Evolutionary conservation across 768 basidiomycete species (phyloP), one percentile per base, ranked within the genome.

Genomic region (Boletus sp.): DNA sequence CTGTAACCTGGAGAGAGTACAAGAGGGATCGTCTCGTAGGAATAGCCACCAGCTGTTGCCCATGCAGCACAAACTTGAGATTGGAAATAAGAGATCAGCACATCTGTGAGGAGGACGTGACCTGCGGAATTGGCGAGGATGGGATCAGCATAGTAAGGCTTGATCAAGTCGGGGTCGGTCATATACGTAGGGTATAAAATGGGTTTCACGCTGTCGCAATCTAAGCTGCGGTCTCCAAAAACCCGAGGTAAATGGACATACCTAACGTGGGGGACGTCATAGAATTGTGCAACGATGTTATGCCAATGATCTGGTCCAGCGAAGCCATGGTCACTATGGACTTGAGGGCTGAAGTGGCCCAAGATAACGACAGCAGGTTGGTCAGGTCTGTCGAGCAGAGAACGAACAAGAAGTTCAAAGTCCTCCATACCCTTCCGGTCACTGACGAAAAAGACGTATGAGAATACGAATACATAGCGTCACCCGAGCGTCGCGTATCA

Each of bases 251-350:
- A 42, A 25, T 5, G 9, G 14, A 25, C 75, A 39, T 43, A 83
- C 84, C 81, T 84, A 64, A 99, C 76, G 68, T 98, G 92, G 0
- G 96, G 95, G 27, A 98, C 83, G 67, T 99, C 97, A 75, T 99
- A 99, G 75, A 93, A 98, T 67, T 95, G 93, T 2, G 97, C 91
- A 1, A 98, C 94, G 53, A 88, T 74, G 59, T 80, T 86, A 70
- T 99, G 96, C 78, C 84, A 85, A 63, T 92, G 83, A 66, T 97
- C 95, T 1, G 95, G 89, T 2, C 96, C 95, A 4, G 84, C 84
- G 65, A 90, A 97, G 2, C 94, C 95, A 63, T 91, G 76, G 21
- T 79, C 72, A 35, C 81, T 76, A 62, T 95, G 90, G 1, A 87
- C 66, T 64, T 99, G 93, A 0, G 95, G 90, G 50, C 83, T 83